These are phyloP conservation scores for Xylariaceae sp. DNA, from an alignment of 2,329 filamentous ascomycete genomes.

Conservation along the genomic window DNA sequence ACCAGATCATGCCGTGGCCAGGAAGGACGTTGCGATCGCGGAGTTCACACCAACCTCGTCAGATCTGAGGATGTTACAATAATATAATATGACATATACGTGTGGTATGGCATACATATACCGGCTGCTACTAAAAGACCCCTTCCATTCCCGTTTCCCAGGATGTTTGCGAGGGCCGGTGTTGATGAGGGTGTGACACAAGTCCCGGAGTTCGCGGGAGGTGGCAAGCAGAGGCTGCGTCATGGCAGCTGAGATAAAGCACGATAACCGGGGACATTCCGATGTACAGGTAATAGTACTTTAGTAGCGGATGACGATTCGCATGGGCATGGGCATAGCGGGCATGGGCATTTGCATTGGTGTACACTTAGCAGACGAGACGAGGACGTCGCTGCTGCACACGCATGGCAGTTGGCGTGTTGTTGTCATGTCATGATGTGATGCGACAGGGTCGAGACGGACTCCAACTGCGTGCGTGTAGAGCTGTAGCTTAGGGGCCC, in stretches of 20 bases:
- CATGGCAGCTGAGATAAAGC: constrained; percentile 25
- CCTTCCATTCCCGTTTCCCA: constrained; percentile 2
- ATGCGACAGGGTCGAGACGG: not conserved
- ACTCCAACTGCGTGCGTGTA: not conserved
- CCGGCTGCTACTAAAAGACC: not conserved
- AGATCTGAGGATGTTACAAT: constrained; percentile 5
- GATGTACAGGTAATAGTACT: constrained; percentile 15
- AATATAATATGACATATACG: not conserved
- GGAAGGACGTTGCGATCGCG: constrained; percentile 8
- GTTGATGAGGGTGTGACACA: constrained; percentile 27
- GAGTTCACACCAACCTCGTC: constrained; percentile 4
- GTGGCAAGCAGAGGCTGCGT: constrained; percentile 20
- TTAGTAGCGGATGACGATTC: constrained; percentile 27
- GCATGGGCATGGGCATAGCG: constrained; percentile 20
- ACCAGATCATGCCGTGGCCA: constrained; percentile 2
- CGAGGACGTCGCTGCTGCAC: not conserved
- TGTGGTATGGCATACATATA: not conserved
- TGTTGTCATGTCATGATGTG: not conserved
- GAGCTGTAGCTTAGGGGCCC: too few species aligned
- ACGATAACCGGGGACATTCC: constrained; percentile 29
- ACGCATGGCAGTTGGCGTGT: not conserved
- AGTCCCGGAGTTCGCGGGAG: constrained; percentile 18
- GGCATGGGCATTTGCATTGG: constrained; percentile 14
- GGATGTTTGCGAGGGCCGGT: constrained; percentile 14
- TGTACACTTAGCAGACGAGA: not conserved